Conservation (phyloP, 2,329 filamentous ascomycete genomes). For the Alternaria arbusti region DNA sequence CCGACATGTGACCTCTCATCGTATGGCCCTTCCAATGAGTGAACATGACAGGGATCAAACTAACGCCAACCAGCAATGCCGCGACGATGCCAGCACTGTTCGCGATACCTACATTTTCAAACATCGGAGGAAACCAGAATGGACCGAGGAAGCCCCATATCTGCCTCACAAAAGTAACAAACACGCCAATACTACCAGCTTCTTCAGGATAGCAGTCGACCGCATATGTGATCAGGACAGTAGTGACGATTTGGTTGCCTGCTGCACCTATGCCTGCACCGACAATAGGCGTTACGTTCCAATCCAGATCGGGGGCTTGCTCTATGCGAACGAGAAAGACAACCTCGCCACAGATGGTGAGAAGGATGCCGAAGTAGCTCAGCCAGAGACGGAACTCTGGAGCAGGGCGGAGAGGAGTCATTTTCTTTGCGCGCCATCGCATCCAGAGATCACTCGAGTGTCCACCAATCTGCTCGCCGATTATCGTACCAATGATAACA, state of each 20-base stretch:
- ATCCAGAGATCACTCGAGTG: slow-evolving; percentile 62
- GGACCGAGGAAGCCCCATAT: slow-evolving; percentile 53
- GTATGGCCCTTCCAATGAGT: slow-evolving; percentile 33
- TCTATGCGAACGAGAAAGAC: slow-evolving; percentile 62
- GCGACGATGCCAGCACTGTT: slow-evolving; percentile 48
- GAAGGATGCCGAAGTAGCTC: slow-evolving; percentile 59
- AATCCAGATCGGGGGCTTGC: slow-evolving; percentile 52
- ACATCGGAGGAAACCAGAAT: slow-evolving; percentile 52
- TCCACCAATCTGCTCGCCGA: slow-evolving; percentile 66
- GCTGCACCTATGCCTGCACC: slow-evolving; percentile 59
- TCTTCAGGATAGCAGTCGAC: slow-evolving; percentile 64
- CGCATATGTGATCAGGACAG: slow-evolving; percentile 65
- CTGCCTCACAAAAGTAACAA: slow-evolving; percentile 63
- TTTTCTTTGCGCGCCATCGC: slow-evolving; percentile 48
- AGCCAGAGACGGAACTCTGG: slow-evolving; percentile 66
- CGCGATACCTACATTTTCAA: slow-evolving; percentile 43
- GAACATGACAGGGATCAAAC: slow-evolving; percentile 31
- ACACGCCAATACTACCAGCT: slow-evolving; percentile 63
- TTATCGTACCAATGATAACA: slow-evolving; percentile 62
- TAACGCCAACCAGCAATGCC: slow-evolving; percentile 38
- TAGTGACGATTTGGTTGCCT: slow-evolving; percentile 68
- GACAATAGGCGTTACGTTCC: slow-evolving; percentile 64
- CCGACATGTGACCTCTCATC: slow-evolving; percentile 28
- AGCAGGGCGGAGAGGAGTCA: slow-evolving; percentile 50
- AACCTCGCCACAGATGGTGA: slow-evolving; percentile 60